Conservation (phyloP, 768 basidiomycete species). For the Agaricus blazei region DNA sequence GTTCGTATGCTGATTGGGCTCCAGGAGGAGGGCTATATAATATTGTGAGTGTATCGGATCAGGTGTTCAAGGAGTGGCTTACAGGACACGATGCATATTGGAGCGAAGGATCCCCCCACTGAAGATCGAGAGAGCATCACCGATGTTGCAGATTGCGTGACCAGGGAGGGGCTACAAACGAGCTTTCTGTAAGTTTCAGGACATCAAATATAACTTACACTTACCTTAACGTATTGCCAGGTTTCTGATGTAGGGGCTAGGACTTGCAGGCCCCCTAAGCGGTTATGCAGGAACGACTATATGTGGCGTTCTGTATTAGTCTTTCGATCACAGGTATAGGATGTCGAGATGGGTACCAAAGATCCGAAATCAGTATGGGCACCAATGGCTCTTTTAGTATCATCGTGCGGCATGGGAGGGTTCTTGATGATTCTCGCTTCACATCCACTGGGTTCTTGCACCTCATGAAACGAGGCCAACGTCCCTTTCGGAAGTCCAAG, state of each 20-base stretch:
- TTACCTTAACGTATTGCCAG: constrained; percentile 68
- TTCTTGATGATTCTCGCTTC: constrained; percentile 53
- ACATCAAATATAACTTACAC: neutral
- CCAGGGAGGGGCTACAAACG: constrained; percentile 41
- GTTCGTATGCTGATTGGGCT: constrained; percentile 41
- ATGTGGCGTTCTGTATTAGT: constrained; percentile 23
- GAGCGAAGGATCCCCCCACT: constrained; percentile 62
- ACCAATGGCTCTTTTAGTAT: constrained; percentile 42
- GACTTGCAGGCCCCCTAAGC: constrained; percentile 66
- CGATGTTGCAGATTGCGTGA: constrained; percentile 57
- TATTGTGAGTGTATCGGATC: neutral
- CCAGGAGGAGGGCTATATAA: constrained; percentile 50
- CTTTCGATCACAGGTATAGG: constrained; percentile 22
- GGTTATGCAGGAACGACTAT: constrained; percentile 66
- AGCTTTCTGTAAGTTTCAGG: constrained; percentile 10
- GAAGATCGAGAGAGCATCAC: constrained; percentile 57
- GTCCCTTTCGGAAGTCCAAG: constrained; percentile 49
- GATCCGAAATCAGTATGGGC: constrained; percentile 73
- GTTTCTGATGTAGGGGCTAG: constrained; percentile 52
- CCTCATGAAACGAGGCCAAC: constrained; percentile 36
- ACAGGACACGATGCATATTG: constrained; percentile 61
- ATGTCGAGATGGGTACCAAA: constrained; percentile 36
- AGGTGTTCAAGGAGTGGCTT: constrained; percentile 11
- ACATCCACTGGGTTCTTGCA: constrained; percentile 46
- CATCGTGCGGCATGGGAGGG: constrained; percentile 31